Evolutionary conservation across 2,329 filamentous ascomycete species (phyloP).

Genomic region (Ceratocystiopsis minuta): DNA sequence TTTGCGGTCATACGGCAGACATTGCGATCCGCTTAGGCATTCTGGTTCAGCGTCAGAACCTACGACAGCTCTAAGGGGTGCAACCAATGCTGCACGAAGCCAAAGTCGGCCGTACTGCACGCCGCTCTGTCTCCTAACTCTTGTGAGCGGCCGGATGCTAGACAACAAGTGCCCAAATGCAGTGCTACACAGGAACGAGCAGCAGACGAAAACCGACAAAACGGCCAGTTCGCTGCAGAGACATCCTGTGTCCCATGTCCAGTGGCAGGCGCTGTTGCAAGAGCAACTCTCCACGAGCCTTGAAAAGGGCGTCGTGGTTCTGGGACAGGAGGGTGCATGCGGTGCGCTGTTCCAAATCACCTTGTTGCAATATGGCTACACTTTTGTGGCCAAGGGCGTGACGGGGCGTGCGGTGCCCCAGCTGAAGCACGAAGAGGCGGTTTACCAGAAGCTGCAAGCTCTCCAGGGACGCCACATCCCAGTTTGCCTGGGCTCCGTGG

Average conservation of each 20-base stretch:
- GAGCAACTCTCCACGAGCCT: constrained; percentile 8
- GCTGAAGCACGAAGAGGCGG: constrained; percentile 4
- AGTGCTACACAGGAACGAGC: background rate
- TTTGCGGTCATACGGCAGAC: background rate
- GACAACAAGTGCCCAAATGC: constrained; percentile 4
- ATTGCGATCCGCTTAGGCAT: background rate
- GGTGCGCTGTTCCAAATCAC: constrained; percentile 24
- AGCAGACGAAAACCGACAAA: background rate
- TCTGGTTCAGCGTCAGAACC: background rate
- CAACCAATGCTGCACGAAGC: background rate
- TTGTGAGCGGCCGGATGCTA: background rate
- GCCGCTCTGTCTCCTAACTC: constrained; percentile 2
- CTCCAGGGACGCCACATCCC: constrained; percentile 6
- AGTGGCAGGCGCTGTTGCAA: constrained; percentile 2
- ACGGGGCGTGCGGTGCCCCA: background rate
- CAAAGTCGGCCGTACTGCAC: constrained; percentile 3
- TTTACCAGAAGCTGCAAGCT: constrained; percentile 2
- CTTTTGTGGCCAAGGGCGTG: constrained; percentile 22
- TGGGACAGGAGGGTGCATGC: constrained; percentile 16
- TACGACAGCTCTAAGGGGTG: too few species aligned
- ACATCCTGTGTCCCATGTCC: constrained; percentile 1
- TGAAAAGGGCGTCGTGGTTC: constrained; percentile 14
- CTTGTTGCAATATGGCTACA: constrained; percentile 23
- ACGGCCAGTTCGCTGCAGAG: background rate
- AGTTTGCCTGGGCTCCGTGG: constrained; percentile 5